Evolutionary conservation across 2,329 filamentous ascomycete genomes (phyloP).

Genomic region (Aciculosporium take): DNA sequence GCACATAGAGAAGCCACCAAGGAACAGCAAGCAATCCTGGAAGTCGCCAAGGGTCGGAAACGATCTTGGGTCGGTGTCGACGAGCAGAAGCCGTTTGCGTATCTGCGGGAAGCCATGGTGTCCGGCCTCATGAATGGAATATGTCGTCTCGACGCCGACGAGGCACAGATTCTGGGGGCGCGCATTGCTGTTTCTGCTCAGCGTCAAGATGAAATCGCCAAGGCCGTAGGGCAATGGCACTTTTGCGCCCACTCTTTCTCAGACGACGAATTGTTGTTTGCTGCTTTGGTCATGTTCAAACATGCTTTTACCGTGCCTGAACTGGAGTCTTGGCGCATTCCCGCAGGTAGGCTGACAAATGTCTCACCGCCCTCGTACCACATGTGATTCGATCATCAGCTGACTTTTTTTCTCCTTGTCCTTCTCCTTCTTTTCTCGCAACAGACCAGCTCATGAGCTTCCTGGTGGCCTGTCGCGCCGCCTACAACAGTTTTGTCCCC

Average conservation of each 20-base stretch:
- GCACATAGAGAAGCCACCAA: constrained; percentile 61
- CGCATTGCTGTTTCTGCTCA: constrained; percentile 54
- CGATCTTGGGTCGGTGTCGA: constrained; percentile 84
- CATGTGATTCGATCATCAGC: constrained; percentile 12
- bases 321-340: constrained; percentile 65
- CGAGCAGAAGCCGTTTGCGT: constrained; percentile 75
- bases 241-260: constrained; percentile 83
- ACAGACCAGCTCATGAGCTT: constrained; percentile 72
- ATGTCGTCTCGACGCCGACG: constrained; percentile 52
- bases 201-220: constrained; percentile 50
- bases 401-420: constrained; percentile 20
- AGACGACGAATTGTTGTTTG: constrained; percentile 81
- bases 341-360: constrained; percentile 47
- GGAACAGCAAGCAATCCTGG: constrained; percentile 58
- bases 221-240: constrained; percentile 63
- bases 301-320: constrained; percentile 75
- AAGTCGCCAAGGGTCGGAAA: constrained; percentile 62
- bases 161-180: constrained; percentile 49
- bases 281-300: constrained; percentile 74
- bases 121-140: constrained; percentile 81
- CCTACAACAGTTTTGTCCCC: constrained; percentile 93
- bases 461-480: constrained; percentile 71
- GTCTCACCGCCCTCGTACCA: not conserved
- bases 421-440: constrained; percentile 6
- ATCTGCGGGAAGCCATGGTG: constrained; percentile 86